Percentiles rank a stretch among this genome's conserved stretches.
Evolutionary conservation across 192 early-diverging fungal species (phyloP).

Genomic region (Podila epigama): DNA sequence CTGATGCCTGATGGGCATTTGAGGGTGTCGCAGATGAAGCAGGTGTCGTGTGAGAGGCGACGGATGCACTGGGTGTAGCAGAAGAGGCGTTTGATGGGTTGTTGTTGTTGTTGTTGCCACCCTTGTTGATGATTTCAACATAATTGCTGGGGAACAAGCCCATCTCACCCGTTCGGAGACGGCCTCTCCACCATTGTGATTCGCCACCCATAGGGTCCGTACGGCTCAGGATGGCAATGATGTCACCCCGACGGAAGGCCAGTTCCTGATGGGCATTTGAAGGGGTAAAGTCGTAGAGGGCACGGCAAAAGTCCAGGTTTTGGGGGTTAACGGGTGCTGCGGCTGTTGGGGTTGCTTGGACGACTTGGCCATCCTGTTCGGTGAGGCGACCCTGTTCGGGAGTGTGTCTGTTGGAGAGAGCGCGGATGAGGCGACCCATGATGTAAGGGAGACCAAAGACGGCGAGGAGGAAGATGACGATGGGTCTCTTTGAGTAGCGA

Average conservation of each 20-base stretch:
- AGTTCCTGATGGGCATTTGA: constrained; percentile 71
- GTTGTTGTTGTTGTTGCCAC: constrained; percentile 31
- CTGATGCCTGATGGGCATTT: constrained; percentile 32
- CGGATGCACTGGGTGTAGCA: constrained; percentile 22
- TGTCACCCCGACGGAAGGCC: constrained; percentile 82
- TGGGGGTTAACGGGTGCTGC: constrained; percentile 49
- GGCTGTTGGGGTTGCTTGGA: constrained; percentile 4
- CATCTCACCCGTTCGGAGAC: constrained; percentile 79
- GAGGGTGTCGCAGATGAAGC: neutral
- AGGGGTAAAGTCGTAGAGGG: constrained; percentile 89
- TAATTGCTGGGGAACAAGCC: constrained; percentile 94
- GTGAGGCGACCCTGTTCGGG: constrained; percentile 49
- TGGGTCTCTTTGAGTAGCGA: constrained; percentile 65
- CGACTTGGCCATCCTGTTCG: constrained; percentile 34
- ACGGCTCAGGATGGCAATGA: constrained; percentile 89
- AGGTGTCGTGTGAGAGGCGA: constrained; percentile 1
- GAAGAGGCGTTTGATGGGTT: constrained; percentile 3
- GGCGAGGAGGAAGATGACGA: constrained; percentile 85
- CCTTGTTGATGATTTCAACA: constrained; percentile 88
- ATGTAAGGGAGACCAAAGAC: constrained; percentile 92
- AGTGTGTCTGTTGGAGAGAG: constrained; percentile 63
- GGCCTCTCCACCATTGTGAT: constrained; percentile 92
- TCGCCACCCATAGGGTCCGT: constrained; percentile 77
- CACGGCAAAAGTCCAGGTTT: constrained; percentile 87
- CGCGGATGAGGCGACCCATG: constrained; percentile 87